A percentile compares a stretch with the other conserved stretches of the same genome.
phyloP scores from a whole-genome alignment of 2,329 filamentous ascomycete species.

The Chrysoporthe cubensis region DNA sequence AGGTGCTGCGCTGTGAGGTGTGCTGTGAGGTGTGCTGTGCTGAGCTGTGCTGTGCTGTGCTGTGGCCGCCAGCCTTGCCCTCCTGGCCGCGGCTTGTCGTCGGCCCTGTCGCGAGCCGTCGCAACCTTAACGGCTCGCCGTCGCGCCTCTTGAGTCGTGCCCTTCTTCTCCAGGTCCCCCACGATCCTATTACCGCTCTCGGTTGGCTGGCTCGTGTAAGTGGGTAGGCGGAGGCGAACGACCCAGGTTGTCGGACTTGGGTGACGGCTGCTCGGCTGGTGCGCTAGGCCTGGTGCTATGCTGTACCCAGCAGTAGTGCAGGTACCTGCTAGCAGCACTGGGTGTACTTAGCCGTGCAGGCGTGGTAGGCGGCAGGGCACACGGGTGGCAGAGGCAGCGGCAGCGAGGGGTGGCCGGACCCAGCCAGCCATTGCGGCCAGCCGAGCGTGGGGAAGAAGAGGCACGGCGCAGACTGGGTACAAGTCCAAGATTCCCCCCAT shows the following conservation, averaged over 20 bases:
- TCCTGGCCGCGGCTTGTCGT: background rate
- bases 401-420: constrained; percentile 11
- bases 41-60: no score
- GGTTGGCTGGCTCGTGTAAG: constrained; percentile 26
- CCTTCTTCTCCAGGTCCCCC: constrained; percentile 11
- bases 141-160: constrained; percentile 5
- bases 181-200: constrained; percentile 28
- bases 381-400: background rate
- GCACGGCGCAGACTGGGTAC: constrained; percentile 23
- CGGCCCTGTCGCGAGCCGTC: background rate
- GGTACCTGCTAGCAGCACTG: no score
- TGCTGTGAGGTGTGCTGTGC: no score
- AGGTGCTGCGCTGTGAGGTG: no score
- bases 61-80: no score
- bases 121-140: no score
- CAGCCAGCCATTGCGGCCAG: constrained; percentile 31
- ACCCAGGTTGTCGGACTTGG: constrained; percentile 17
- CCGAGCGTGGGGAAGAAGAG: constrained; percentile 38
- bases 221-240: constrained; percentile 13
- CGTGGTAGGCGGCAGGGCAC: no score
- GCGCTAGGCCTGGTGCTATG: background rate
- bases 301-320: no score
- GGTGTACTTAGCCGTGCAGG: background rate
- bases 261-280: constrained; percentile 30
- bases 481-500: constrained; percentile 27